These are phyloP conservation scores for Plasmodium inui DNA, from an alignment of 169 alveolate species.

Conservation along the genomic window DNA sequence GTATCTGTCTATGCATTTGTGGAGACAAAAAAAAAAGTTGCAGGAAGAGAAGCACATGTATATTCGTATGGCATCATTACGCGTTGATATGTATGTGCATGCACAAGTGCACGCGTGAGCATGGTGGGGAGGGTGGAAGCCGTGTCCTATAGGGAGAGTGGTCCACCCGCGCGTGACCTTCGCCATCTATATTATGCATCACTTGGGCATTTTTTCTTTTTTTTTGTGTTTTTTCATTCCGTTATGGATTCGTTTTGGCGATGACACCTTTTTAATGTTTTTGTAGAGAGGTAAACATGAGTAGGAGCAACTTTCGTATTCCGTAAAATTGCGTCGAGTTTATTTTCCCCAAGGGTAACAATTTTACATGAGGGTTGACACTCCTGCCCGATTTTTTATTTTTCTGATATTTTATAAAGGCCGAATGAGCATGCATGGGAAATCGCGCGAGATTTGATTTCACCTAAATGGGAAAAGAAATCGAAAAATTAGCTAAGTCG, in stretches of 20 bases:
- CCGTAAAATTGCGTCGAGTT: background rate
- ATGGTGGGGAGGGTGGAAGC: background rate
- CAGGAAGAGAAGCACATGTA: background rate
- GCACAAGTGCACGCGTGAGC: background rate
- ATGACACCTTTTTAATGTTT: background rate
- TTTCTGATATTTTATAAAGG: background rate
- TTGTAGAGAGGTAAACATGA: background rate
- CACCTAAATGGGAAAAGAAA: background rate
- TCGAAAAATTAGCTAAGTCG: background rate
- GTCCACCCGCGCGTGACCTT: background rate
- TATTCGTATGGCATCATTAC: background rate
- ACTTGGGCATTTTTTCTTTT: background rate
- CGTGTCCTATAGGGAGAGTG: background rate
- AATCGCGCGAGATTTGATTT: background rate
- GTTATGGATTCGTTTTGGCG: background rate
- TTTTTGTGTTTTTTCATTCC: background rate
- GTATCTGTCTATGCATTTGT: background rate
- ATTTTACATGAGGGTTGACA: background rate
- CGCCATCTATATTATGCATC: background rate
- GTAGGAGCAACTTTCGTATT: background rate
- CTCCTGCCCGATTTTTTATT: background rate
- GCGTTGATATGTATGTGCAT: background rate
- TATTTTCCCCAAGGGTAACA: background rate
- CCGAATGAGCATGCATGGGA: background rate
- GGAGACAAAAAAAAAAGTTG: background rate